phyloP scores from a whole-genome alignment of 75 land plant genomes.

The Chamaecyparis obtusa region DNA sequence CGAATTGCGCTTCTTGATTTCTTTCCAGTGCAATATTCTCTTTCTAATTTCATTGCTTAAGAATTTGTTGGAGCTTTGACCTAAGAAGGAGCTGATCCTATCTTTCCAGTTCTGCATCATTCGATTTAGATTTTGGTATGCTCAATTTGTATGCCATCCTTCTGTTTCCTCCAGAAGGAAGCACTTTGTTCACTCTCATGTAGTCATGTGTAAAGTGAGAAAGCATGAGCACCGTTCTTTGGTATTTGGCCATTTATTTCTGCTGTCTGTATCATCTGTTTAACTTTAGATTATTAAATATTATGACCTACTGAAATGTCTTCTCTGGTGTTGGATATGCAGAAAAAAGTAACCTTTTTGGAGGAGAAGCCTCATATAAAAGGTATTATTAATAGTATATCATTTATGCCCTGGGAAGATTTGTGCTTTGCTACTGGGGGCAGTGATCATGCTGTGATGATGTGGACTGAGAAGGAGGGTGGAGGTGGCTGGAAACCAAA shows the following conservation, averaged over 20 bases:
- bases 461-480: slow-evolving; percentile 66
- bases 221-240: not conserved
- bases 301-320: not conserved
- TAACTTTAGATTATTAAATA: not conserved
- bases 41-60: not conserved
- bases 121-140: not conserved
- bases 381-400: slow-evolving; percentile 77
- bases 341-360: slow-evolving; percentile 67
- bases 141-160: not conserved
- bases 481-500: slow-evolving; percentile 66
- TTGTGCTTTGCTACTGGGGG: slow-evolving; percentile 76
- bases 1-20: too few relatives aligned
- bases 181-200: not conserved
- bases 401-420: slow-evolving; percentile 81
- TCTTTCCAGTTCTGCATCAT: not conserved
- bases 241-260: not conserved
- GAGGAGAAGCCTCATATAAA: slow-evolving; percentile 69
- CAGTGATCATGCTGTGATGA: slow-evolving; percentile 84
- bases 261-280: not conserved
- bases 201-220: not conserved
- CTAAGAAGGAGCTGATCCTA: not conserved
- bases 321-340: slow-evolving; percentile 17
- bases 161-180: not conserved
- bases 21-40: not conserved
- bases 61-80: not conserved